Conservation (phyloP, 805 yeast species). For the Ascoidea tarda region DNA sequence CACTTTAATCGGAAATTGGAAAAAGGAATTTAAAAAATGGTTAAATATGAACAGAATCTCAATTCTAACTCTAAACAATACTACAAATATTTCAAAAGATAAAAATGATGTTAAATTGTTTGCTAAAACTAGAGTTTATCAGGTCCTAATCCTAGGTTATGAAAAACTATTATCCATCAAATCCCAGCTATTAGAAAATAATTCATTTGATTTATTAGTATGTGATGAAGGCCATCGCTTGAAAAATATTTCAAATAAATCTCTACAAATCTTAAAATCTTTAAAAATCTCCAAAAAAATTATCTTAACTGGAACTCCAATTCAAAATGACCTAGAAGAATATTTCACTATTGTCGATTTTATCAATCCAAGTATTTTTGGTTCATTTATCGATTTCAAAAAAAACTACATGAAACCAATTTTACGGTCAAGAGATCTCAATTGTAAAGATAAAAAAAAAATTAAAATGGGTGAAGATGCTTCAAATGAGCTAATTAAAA, state of each 20-base stretch:
- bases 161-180: constrained; percentile 55
- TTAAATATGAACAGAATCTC: constrained; percentile 49
- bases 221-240: constrained; percentile 96
- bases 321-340: constrained; percentile 82
- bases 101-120: constrained; percentile 44
- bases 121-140: constrained; percentile 57
- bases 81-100: constrained; percentile 36
- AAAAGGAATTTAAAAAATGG: constrained; percentile 82
- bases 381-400: constrained; percentile 44
- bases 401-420: constrained; percentile 59
- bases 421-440: constrained; percentile 46
- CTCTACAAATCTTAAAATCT: constrained; percentile 44
- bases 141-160: constrained; percentile 76
- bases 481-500: constrained; percentile 45
- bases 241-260: constrained; percentile 62
- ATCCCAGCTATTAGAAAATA: constrained; percentile 29
- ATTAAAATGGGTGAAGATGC: constrained; percentile 43
- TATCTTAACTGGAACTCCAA: constrained; percentile 79
- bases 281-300: constrained; percentile 44
- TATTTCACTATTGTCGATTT: constrained; percentile 73
- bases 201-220: constrained; percentile 49
- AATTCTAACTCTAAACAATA: constrained; percentile 43
- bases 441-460: constrained; percentile 32
- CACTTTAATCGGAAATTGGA: constrained; percentile 80
- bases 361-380: constrained; percentile 73